Evolutionary conservation across 179 eudicot species (phyloP), one percentile per base, ranked within the genome.

Genomic region (Heliamphora pulchella): DNA sequence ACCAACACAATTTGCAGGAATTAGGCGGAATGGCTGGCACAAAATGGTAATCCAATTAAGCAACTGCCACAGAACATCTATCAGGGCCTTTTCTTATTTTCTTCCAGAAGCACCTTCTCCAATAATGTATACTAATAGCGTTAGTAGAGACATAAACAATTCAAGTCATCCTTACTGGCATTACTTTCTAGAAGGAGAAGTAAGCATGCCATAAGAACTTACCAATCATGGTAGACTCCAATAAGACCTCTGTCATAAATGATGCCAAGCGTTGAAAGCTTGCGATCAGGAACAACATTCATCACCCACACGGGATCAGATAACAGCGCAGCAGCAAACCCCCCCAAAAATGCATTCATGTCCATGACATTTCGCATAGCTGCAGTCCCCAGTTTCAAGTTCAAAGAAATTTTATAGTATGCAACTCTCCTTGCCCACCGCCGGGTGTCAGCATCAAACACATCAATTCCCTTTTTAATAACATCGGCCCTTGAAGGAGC

Each of bases 231-330:
- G 83, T 90, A 91, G 77, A 93, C 86, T 61, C 98, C 98, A 44
- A 93, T 93, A 53, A 94, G 89, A 72, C 98, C 98, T 86, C 98
- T 84, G 85, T 94, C 98, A 80, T 80, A 94, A 41, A 94, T 93
- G 78, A 93, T 86, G 81, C 84, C 97, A 69, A 94, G 87, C 5
- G 98, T 94, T n/a, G 89, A 87, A 50, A 89, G 89, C 80, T 88
- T 90, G 82, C 84, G 89, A 76, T 94, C 86, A 77, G 94, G 93
- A 83, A 94, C 98, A 50, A 94, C 97, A 81, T 94, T 93, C 98
- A 94, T 94, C 71, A 94, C 98, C 98, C 98, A 94, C 65, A 91
- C 97, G 48, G 96, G 96, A 85, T 94, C 96, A 14, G 93, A 90
- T 59, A 78, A 64, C 59, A 94, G 82, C 65, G 98, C 94, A n/a